Base-by-base conservation (phyloP, 106 monocot species). In the Triglochin maritima region DNA sequence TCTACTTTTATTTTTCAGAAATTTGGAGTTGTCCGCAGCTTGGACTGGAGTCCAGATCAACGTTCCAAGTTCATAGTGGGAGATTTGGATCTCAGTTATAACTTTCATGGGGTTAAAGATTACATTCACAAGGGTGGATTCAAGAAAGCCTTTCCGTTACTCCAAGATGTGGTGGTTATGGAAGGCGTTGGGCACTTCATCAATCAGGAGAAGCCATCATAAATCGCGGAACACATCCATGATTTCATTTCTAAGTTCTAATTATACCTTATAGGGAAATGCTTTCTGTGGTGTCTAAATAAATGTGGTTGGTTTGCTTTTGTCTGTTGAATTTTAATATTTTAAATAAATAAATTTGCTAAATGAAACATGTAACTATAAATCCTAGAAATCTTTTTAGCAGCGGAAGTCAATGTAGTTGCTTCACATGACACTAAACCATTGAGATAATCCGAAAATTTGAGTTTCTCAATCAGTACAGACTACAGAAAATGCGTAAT, bases 11-110 rank as follows among this genome's bases (percentile, higher is more conserved):
- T 29, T 29, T 29, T 29, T 0, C 60, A 74, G 74, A 46, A 74
- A 67, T 57, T 74, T 51, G 74, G 74, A 67, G 59, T 50, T 61
- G 16, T 51, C 60, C 2, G 67, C 74, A 15, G 67, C 74, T 11
- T 74, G 74, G 67, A 53, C 49, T 15, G 74, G 61, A 45, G 67
- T 14, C n/a, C 60, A 60, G 67, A 61, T 75, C 8, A 75, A 67
- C 4, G 60, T 75, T 42, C 67, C 67, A 75, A 75, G 60, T 75
- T 75, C 60, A 68, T 75, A 13, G 49, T 75, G 13, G 74, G 67
- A 5, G 74, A 75, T 13, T 50, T 54, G 4, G 67, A 75, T 60
- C 43, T 75, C 59, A 61, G 60, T n/a, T 75, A 74, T 50, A 58
- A 74, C 46, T 60, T 4, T 51, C 74, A 44, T 10, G 74, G 67